These are phyloP conservation scores for Kluyveromyces wickerhamii DNA, from an alignment of 805 yeast genomes.

Conservation along the genomic window DNA sequence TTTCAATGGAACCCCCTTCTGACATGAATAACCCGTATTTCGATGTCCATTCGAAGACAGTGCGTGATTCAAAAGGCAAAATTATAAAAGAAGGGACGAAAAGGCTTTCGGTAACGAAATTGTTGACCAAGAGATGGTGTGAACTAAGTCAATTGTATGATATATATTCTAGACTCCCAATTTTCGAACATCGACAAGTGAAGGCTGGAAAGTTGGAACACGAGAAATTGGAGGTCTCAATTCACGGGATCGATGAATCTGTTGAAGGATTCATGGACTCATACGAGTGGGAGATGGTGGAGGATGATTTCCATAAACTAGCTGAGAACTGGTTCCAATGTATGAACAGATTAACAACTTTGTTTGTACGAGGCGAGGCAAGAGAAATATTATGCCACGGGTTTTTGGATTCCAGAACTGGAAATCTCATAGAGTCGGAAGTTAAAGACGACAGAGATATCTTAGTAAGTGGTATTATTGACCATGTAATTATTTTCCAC, in stretches of 20 bases:
- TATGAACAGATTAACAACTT: slow-evolving; percentile 33
- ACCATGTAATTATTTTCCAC: slow-evolving; percentile 32
- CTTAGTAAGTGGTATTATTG: slow-evolving; percentile 59
- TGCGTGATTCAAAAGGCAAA: slow-evolving; percentile 9
- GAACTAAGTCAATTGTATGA: slow-evolving; percentile 51
- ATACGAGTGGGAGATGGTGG: slow-evolving; percentile 14
- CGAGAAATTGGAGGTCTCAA: slow-evolving; percentile 36
- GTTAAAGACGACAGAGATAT: slow-evolving; percentile 27
- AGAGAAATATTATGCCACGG: slow-evolving; percentile 57
- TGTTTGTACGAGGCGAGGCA: slow-evolving; percentile 44
- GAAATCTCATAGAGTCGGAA: slow-evolving; percentile 9
- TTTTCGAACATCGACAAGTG: slow-evolving; percentile 35
- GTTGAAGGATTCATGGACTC: slow-evolving; percentile 13
- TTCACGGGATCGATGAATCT: slow-evolving; percentile 33
- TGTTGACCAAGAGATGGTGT: slow-evolving; percentile 59
- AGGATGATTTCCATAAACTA: slow-evolving; percentile 19
- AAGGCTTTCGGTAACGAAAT: slow-evolving; percentile 42
- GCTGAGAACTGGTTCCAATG: slow-evolving; percentile 37
- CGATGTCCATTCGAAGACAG: slow-evolving; percentile 9
- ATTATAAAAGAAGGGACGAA: slow-evolving; percentile 7
- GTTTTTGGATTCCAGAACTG: slow-evolving; percentile 31
- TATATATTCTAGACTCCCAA: slow-evolving; percentile 38
- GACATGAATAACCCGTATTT: slow-evolving; percentile 15
- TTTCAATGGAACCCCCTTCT: slow-evolving; percentile 14
- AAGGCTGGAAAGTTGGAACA: slow-evolving; percentile 42